phyloP scores from a whole-genome alignment of 176 grass and related monocot species.

The Guadua angustifolia region DNA sequence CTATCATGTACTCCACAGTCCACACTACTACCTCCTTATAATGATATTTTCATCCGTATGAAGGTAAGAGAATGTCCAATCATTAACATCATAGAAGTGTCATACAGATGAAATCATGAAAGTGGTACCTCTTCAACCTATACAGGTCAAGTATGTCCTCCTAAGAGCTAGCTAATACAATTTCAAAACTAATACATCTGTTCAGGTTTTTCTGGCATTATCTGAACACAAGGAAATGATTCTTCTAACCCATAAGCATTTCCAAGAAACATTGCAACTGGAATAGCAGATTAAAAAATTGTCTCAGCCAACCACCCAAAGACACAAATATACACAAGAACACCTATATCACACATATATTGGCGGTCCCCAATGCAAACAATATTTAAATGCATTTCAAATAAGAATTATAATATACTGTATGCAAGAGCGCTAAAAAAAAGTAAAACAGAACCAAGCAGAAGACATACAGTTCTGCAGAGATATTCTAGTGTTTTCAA shows the following conservation, averaged over 20 bases:
- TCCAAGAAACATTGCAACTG: not conserved
- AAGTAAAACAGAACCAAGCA: constrained; percentile 8
- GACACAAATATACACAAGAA: not conserved
- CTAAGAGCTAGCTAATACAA: not conserved
- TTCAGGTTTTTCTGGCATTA: not conserved
- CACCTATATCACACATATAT: not conserved
- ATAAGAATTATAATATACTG: constrained; percentile 10
- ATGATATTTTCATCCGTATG: not conserved
- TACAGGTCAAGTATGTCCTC: not conserved
- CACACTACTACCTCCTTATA: not conserved
- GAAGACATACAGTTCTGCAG: constrained; percentile 79
- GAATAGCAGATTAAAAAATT: not conserved
- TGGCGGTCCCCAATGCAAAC: not conserved
- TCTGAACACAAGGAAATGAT: not conserved
- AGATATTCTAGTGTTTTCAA: constrained; percentile 78
- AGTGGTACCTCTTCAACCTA: not conserved
- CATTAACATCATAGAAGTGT: constrained; percentile 4
- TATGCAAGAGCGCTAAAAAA: not conserved
- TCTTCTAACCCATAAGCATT: not conserved
- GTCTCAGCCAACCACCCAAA: not conserved
- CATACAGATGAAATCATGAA: not conserved
- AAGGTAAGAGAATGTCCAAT: not conserved
- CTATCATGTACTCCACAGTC: constrained; percentile 9
- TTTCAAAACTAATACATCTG: not conserved
- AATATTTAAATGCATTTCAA: constrained; percentile 19